Percentiles rank a stretch among this genome's conserved stretches.
These are phyloP conservation scores for Hericium erinaceus DNA, from an alignment of 768 basidiomycete genomes.

Conservation along the genomic window DNA sequence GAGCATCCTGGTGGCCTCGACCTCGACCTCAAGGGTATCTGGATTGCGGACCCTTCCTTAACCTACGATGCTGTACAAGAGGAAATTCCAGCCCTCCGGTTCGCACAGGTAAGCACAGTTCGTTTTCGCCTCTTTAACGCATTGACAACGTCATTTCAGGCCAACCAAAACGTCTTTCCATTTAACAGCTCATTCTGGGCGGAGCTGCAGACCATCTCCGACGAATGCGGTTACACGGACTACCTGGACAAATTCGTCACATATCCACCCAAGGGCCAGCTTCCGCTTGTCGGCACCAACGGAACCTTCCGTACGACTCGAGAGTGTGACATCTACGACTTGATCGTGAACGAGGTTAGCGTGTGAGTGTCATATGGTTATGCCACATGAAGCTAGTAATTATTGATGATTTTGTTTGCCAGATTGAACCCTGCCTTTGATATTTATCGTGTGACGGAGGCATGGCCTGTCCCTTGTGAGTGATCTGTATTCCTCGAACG, in stretches of 20 bases:
- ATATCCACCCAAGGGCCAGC: constrained; percentile 25
- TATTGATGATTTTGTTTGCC: constrained; percentile 1
- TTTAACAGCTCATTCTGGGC: constrained; percentile 49
- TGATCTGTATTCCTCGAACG: not conserved
- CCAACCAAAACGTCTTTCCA: constrained; percentile 48
- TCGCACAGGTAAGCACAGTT: constrained; percentile 34
- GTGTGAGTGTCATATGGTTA: constrained; percentile 24
- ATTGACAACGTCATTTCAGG: constrained; percentile 20
- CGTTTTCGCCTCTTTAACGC: not conserved
- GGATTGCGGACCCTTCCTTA: constrained; percentile 51
- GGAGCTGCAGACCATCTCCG: constrained; percentile 29
- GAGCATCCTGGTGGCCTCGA: constrained; percentile 40
- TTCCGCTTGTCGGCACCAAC: constrained; percentile 22
- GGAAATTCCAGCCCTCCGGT: constrained; percentile 62
- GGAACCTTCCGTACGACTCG: constrained; percentile 22
- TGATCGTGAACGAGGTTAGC: constrained; percentile 39
- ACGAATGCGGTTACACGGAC: constrained; percentile 25
- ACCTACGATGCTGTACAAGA: constrained; percentile 59
- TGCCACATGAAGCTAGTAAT: not conserved
- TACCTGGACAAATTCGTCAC: constrained; percentile 27
- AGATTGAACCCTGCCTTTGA: constrained; percentile 51
- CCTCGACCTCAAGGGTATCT: constrained; percentile 55
- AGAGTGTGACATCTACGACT: constrained; percentile 37
- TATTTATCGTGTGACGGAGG: constrained; percentile 48
- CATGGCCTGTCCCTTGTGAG: constrained; percentile 38